Evolutionary conservation across 108 stramenopile species (phyloP).

Genomic region (Stephanodiscus triporus): DNA sequence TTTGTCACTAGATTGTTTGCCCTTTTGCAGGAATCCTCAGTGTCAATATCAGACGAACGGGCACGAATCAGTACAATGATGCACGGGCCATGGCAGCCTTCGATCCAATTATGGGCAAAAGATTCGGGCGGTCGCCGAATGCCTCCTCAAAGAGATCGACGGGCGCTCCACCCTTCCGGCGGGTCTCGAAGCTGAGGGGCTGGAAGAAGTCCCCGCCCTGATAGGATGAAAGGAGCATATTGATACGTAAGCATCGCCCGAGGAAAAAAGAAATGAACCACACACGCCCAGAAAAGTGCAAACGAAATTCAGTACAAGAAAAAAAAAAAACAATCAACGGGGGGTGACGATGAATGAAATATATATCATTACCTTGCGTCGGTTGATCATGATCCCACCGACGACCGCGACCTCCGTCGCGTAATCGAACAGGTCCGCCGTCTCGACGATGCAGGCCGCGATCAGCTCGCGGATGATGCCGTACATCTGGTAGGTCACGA

Average conservation of each 20-base stretch:
- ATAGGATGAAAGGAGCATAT: background rate
- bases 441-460: slow-evolving; percentile 12
- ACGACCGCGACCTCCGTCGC: slow-evolving; percentile 29
- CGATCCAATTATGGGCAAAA: slow-evolving; percentile 24
- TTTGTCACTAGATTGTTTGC: too few species aligned
- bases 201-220: slow-evolving; percentile 48
- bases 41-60: too few species aligned
- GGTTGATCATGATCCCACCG: slow-evolving; percentile 48
- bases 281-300: too few species aligned
- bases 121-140: slow-evolving; percentile 23
- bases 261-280: background rate
- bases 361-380: slow-evolving; percentile 4
- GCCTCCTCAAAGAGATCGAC: slow-evolving; percentile 36
- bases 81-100: slow-evolving; percentile 24
- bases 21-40: too few species aligned
- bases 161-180: slow-evolving; percentile 9
- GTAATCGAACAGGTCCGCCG: slow-evolving; percentile 24
- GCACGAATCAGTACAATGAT: slow-evolving; percentile 2
- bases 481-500: slow-evolving; percentile 52
- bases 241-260: too few species aligned
- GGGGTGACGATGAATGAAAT: too few species aligned
- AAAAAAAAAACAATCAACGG: too few species aligned
- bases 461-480: slow-evolving; percentile 34
- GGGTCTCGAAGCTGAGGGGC: slow-evolving; percentile 38
- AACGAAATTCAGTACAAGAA: too few species aligned